Evolutionary conservation across 257 asterid genomes (phyloP).

Genomic region (Schizonepeta tenuifolia): DNA sequence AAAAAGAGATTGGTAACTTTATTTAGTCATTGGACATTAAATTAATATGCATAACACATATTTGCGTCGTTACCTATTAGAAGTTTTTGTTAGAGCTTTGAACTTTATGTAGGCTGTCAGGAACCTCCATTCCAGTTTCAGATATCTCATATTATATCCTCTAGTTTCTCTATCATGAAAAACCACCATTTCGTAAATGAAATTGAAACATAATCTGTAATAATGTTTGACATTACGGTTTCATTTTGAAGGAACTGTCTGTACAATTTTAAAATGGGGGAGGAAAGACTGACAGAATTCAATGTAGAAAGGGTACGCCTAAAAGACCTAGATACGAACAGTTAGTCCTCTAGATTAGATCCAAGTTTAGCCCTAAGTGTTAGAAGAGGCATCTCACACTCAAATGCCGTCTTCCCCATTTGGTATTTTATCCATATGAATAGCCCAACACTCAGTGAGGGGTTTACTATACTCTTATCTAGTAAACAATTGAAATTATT

Average conservation of each 20-base stretch:
- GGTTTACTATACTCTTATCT: constrained; percentile 18
- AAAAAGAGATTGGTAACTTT: neutral
- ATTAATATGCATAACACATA: neutral
- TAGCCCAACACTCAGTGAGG: neutral
- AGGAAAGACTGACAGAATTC: neutral
- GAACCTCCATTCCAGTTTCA: constrained; percentile 4
- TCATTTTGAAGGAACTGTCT: constrained; percentile 13
- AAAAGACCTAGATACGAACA: constrained; percentile 11
- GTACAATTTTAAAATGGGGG: neutral
- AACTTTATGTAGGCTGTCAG: neutral
- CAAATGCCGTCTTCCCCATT: neutral
- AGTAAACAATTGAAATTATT: neutral
- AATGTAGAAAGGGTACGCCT: neutral
- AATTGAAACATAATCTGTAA: constrained; percentile 12
- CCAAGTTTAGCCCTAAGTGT: neutral
- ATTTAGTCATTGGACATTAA: neutral
- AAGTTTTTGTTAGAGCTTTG: neutral
- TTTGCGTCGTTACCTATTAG: constrained; percentile 14
- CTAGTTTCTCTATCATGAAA: constrained; percentile 10
- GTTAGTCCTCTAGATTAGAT: neutral
- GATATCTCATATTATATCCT: neutral
- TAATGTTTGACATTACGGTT: constrained; percentile 2
- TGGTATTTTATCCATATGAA: constrained; percentile 7
- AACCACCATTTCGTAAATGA: neutral
- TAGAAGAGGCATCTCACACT: neutral